These are phyloP conservation scores for Populus deltoides DNA, from an alignment of 345 rosid species.

Conservation along the genomic window DNA sequence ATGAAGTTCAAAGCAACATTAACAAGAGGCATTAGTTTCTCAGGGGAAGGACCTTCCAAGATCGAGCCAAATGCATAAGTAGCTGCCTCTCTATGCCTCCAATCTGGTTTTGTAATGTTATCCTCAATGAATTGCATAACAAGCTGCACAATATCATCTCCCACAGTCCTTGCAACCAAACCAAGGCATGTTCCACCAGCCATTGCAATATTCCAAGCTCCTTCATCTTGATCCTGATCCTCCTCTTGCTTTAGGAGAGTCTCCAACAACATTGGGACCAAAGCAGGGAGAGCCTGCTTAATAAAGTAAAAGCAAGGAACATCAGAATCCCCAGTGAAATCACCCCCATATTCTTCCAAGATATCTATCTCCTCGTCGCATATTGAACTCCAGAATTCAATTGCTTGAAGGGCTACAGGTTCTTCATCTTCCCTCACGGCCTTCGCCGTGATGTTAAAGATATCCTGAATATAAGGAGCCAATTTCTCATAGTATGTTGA, in stretches of 20 bases:
- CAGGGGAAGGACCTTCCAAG: slow-evolving; percentile 49
- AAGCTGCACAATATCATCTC: slow-evolving; percentile 44
- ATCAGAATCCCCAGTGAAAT: slow-evolving; percentile 42
- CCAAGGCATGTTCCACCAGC: slow-evolving; percentile 52
- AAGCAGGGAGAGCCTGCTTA: slow-evolving; percentile 47
- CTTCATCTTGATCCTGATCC: slow-evolving; percentile 53
- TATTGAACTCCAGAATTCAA: slow-evolving; percentile 50
- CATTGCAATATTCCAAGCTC: slow-evolving; percentile 52
- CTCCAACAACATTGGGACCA: slow-evolving; percentile 45
- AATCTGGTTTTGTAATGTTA: slow-evolving; percentile 46
- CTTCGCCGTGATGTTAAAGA: slow-evolving; percentile 43
- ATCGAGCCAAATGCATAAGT: slow-evolving; percentile 53
- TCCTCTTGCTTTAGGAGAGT: slow-evolving; percentile 48
- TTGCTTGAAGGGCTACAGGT: slow-evolving; percentile 44
- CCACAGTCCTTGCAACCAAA: slow-evolving; percentile 46
- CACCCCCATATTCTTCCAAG: slow-evolving; percentile 44
- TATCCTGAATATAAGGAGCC: slow-evolving; percentile 45
- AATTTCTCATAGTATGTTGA: slow-evolving; percentile 46
- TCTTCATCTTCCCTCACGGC: slow-evolving; percentile 49
- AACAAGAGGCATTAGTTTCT: slow-evolving; percentile 37
- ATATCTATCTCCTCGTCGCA: slow-evolving; percentile 53
- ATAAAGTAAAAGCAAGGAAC: slow-evolving; percentile 45
- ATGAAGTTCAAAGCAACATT: slow-evolving; percentile 52
- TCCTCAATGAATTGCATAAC: slow-evolving; percentile 50
- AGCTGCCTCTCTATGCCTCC: slow-evolving; percentile 51